These are phyloP conservation scores for Hyaloperonospora arabidopsidis DNA, from an alignment of 352 stramenopile genomes.

Conservation along the genomic window DNA sequence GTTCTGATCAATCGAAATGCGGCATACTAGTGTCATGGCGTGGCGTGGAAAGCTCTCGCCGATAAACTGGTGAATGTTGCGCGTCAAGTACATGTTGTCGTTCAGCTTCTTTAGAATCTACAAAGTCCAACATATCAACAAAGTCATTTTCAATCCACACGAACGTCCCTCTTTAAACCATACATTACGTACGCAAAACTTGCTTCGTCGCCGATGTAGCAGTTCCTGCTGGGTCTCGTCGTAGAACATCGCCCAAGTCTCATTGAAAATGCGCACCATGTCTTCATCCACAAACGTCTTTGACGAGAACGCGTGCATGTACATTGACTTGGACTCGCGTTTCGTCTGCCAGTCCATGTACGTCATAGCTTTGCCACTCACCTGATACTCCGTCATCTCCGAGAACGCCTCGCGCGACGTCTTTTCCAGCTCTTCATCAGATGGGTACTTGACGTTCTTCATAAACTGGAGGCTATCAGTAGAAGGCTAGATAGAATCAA, in stretches of 20 bases:
- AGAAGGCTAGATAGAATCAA: conserved; percentile 42
- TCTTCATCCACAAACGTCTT: conserved; percentile 66
- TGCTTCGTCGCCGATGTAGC: conserved; percentile 65
- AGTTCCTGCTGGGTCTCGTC: conserved; percentile 67
- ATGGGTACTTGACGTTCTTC: conserved; percentile 80
- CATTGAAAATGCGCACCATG: conserved; percentile 69
- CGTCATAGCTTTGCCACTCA: conserved; percentile 51
- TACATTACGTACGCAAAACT: conserved; percentile 65
- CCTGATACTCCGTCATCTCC: conserved; percentile 77
- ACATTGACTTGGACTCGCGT: conserved; percentile 82
- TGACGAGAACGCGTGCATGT: conserved; percentile 68
- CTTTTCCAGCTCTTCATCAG: conserved; percentile 73
- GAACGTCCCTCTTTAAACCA: background rate
- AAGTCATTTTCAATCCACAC: conserved; percentile 4
- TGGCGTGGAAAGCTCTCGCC: conserved; percentile 80
- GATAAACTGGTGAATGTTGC: conserved; percentile 85
- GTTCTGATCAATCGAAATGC: conserved; percentile 77
- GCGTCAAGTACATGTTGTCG: conserved; percentile 79
- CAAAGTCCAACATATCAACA: conserved; percentile 2
- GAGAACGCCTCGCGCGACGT: conserved; percentile 63
- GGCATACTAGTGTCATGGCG: conserved; percentile 73
- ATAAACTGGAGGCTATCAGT: conserved; percentile 85
- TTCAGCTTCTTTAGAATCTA: conserved; percentile 81
- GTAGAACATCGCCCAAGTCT: conserved; percentile 69
- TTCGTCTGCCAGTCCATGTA: conserved; percentile 78